Percentiles rank a stretch among this genome's conserved stretches.
Conservation (phyloP, 225 moss, liverwort and hornwort genomes). For the Straminergon stramineum region DNA sequence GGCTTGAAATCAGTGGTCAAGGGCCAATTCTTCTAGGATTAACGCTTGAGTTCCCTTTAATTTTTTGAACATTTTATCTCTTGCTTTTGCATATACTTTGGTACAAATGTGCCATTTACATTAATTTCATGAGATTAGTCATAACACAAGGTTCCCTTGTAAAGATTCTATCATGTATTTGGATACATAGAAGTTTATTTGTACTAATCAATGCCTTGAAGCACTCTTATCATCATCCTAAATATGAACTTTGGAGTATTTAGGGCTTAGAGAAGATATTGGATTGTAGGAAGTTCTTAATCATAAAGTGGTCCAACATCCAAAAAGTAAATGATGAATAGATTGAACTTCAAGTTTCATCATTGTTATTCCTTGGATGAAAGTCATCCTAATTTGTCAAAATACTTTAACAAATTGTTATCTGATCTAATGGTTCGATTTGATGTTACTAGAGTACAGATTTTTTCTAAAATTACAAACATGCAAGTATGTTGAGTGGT, state of each 20-base stretch:
- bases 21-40: rapidly evolving
- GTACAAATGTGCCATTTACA: background rate
- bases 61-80: background rate
- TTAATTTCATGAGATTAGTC: background rate
- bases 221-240: background rate
- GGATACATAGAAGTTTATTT: background rate
- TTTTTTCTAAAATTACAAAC: too few species aligned
- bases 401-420: too few species aligned
- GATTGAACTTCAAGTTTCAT: too few species aligned
- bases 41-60: background rate
- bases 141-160: background rate
- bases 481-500: too few species aligned
- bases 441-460: too few species aligned
- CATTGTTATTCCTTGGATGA: too few species aligned
- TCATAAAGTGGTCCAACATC: too few species aligned
- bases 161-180: background rate
- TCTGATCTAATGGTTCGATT: too few species aligned
- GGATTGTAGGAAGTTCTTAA: background rate
- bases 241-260: background rate
- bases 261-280: background rate
- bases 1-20: background rate
- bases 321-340: too few species aligned
- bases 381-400: too few species aligned
- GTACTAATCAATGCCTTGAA: background rate
- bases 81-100: background rate